phyloP scores from a whole-genome alignment of 129 eudicot genomes.

The Flaveria sonorensis region DNA sequence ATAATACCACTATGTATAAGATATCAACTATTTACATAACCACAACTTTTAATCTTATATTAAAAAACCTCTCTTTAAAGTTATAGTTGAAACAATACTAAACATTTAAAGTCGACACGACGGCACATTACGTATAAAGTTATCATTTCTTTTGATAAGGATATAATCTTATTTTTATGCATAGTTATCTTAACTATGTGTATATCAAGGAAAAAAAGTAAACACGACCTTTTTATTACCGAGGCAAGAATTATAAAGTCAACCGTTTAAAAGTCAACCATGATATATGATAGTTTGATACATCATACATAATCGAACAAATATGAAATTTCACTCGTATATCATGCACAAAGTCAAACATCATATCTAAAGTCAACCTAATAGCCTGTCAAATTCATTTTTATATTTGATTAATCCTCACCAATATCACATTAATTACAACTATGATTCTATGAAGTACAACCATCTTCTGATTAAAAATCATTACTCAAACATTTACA shows the following conservation, averaged over 20 bases:
- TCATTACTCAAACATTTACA: background rate
- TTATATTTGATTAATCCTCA: background rate
- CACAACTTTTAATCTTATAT: no score
- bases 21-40: no score
- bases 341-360: slow-evolving; percentile 16
- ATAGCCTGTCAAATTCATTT: background rate
- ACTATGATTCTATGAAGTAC: background rate
- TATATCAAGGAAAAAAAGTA: no score
- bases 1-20: no score
- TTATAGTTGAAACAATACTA: no score
- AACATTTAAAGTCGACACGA: no score
- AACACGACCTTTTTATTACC: background rate
- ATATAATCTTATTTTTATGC: no score
- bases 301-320: background rate
- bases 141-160: no score
- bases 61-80: no score
- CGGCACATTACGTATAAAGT: no score
- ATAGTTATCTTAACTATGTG: no score
- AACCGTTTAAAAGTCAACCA: background rate
- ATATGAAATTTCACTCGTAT: background rate
- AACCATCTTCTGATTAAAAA: background rate
- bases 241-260: background rate
- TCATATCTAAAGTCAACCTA: background rate
- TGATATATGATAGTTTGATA: background rate
- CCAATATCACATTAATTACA: background rate